Evolutionary conservation across 345 rosid genomes (phyloP), one percentile per base, ranked within the genome.

Genomic region (Citrus australasica): DNA sequence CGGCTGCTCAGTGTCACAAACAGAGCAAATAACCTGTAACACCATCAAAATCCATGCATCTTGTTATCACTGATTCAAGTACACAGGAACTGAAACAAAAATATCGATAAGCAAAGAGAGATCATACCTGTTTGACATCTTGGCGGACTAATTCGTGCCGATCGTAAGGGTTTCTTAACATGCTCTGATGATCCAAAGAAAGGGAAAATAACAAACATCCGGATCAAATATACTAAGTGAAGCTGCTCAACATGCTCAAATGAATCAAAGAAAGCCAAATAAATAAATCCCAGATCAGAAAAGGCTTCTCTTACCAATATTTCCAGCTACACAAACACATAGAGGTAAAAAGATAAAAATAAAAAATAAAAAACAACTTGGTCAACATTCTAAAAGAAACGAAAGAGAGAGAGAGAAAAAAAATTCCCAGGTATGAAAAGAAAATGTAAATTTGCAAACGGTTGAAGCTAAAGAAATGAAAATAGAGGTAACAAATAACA

Each of bases 1-100:
- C 90, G 89, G 95, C 86, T 94, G 99, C 84, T 96, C 99, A 28
- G 98, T 94, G 86, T 96, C 97, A 74, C 99, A 96, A 60, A 96
- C 97, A 64, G 85, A 85, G 81, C 99, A 96, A 76, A 96, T 88
- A 66, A 94, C 97, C 99, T 96, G 90, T 48, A 76, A 79, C 78
- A 71, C 60, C 71, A 79, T 72, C 63, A 14, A 66, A 73, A 19
- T 28, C 16, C 40, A 38, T 13, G 19, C 37, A 66, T 76, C 79
- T 67, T 5, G 65, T 67, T 35, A 76, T 7, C 56, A n/a, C 53
- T 76, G 19, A 71, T 53, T 4, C 28, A 16, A 21, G 62, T 71
- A 73, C 37, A 30, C 28, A 40, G 9, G 6, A 38, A 56, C 51
- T 3, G n/a, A 19, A 37, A 69, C 33, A n/a, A 7, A 66, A 76